Percentiles rank a stretch among this genome's conserved stretches.
These are phyloP conservation scores for Alternaria consortialis DNA, from an alignment of 2,329 filamentous ascomycete genomes.

Conservation along the genomic window DNA sequence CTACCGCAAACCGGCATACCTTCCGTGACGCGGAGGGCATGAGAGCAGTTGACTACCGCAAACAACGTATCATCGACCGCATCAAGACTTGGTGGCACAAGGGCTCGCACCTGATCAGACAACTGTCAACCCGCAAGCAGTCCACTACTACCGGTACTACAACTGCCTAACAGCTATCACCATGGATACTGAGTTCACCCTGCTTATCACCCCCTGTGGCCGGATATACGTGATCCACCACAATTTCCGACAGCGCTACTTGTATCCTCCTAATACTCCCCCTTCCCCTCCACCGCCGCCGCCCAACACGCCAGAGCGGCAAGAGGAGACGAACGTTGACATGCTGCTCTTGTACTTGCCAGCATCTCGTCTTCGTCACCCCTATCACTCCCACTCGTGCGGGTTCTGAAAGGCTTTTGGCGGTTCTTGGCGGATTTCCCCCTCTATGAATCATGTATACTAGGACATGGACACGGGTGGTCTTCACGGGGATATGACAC, in stretches of 20 bases:
- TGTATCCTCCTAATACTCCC: neutral
- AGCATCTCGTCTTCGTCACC: neutral
- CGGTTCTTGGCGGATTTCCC: neutral
- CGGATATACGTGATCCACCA: neutral
- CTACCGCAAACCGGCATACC: slow-evolving; percentile 33
- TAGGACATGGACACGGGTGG: slow-evolving; percentile 1
- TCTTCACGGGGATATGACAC: slow-evolving; percentile 2
- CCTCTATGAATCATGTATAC: neutral
- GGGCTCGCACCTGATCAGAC: slow-evolving; percentile 27
- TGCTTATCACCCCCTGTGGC: neutral
- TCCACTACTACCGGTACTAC: neutral
- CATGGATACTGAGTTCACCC: neutral
- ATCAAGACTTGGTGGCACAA: slow-evolving; percentile 37
- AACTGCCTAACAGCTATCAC: neutral
- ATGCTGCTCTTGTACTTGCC: neutral
- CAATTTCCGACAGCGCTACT: neutral
- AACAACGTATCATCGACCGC: slow-evolving; percentile 28
- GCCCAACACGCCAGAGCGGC: neutral
- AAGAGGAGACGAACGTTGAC: neutral
- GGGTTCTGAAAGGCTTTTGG: neutral
- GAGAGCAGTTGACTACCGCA: slow-evolving; percentile 31
- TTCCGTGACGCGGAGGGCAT: slow-evolving; percentile 39
- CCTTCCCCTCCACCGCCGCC: neutral
- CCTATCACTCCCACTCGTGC: neutral
- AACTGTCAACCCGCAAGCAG: slow-evolving; percentile 18